These are phyloP conservation scores for Xylariaceae sp. DNA, from an alignment of 2,329 filamentous ascomycete species.

Conservation along the genomic window DNA sequence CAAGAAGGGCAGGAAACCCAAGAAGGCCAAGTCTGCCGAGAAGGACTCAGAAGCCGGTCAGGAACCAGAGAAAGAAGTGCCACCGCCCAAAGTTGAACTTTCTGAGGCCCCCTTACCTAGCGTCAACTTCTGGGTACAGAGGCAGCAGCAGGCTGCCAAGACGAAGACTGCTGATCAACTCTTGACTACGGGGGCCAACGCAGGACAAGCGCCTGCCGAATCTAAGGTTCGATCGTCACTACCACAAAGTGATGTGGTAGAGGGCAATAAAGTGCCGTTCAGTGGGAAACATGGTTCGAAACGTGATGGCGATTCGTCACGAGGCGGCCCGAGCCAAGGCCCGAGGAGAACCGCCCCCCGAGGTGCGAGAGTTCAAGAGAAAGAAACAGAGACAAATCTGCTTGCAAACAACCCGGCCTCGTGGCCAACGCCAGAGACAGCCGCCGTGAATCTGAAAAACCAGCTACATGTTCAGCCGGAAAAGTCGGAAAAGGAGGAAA, in stretches of 20 bases:
- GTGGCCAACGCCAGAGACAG: conserved; percentile 88
- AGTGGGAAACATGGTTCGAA: conserved; percentile 42
- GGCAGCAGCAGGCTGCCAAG: conserved; percentile 59
- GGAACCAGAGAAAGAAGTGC: conserved; percentile 53
- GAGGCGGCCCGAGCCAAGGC: conserved; percentile 39
- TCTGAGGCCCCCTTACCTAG: conserved; percentile 76
- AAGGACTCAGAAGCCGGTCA: conserved; percentile 52
- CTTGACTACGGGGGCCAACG: not conserved
- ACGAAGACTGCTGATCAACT: conserved; percentile 35
- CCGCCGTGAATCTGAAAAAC: conserved; percentile 70
- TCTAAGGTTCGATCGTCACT: conserved; percentile 18
- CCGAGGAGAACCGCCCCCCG: conserved; percentile 41
- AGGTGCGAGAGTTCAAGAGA: conserved; percentile 44
- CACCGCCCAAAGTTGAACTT: conserved; percentile 59
- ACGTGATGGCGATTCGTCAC: conserved; percentile 41
- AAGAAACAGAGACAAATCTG: conserved; percentile 51
- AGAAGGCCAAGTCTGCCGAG: conserved; percentile 53
- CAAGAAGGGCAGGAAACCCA: conserved; percentile 59
- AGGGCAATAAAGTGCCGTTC: conserved; percentile 28
- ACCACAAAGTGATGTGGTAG: conserved; percentile 24
- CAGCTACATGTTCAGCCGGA: conserved; percentile 63
- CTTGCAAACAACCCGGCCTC: conserved; percentile 73
- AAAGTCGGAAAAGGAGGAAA: conserved; percentile 55
- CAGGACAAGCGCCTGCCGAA: conserved; percentile 16
- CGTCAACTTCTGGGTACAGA: conserved; percentile 85